Percentiles rank a stretch among this genome's conserved stretches.
Evolutionary conservation across 1,284 basidiomycete genomes (phyloP).

Genomic region (Microbotryomycetes sp.): DNA sequence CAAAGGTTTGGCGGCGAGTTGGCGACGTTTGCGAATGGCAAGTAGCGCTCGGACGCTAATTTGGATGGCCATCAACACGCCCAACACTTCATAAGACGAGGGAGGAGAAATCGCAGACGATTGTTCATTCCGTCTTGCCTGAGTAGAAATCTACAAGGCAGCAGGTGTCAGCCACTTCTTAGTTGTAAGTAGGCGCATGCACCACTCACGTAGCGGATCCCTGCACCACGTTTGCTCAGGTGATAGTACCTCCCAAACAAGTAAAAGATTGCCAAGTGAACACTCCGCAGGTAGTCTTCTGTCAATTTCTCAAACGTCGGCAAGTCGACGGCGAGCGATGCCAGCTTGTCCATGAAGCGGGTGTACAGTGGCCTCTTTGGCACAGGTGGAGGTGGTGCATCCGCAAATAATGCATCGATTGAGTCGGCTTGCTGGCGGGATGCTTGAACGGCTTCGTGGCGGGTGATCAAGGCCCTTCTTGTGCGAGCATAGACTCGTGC

Average conservation of each 20-base stretch:
- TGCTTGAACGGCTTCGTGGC: conserved; percentile 15
- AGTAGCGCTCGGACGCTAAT: conserved; percentile 36
- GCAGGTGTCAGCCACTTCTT: not conserved
- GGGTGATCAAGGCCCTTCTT: conserved; percentile 30
- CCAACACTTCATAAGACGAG: conserved; percentile 42
- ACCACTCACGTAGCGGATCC: conserved; percentile 37
- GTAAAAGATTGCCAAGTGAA: conserved; percentile 44
- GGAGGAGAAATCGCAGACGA: not conserved
- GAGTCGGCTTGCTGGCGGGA: conserved; percentile 1
- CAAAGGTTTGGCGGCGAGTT: conserved; percentile 5
- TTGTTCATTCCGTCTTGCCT: conserved; percentile 25
- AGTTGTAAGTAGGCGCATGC: not conserved
- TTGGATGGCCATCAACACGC: conserved; percentile 40
- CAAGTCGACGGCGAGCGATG: conserved; percentile 17
- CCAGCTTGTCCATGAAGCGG: conserved; percentile 10
- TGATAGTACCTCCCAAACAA: conserved; percentile 42
- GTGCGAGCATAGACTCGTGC: conserved; percentile 31
- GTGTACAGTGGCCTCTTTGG: not conserved
- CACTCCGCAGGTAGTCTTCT: conserved; percentile 37
- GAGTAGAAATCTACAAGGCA: conserved; percentile 24
- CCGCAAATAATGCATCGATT: conserved; percentile 20
- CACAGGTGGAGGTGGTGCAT: conserved; percentile 1
- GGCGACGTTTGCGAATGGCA: conserved; percentile 17
- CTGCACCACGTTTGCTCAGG: conserved; percentile 39
- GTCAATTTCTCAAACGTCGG: conserved; percentile 39